These are phyloP conservation scores for Fraxinus floribunda DNA, from an alignment of 305 asterid genomes.

Conservation along the genomic window DNA sequence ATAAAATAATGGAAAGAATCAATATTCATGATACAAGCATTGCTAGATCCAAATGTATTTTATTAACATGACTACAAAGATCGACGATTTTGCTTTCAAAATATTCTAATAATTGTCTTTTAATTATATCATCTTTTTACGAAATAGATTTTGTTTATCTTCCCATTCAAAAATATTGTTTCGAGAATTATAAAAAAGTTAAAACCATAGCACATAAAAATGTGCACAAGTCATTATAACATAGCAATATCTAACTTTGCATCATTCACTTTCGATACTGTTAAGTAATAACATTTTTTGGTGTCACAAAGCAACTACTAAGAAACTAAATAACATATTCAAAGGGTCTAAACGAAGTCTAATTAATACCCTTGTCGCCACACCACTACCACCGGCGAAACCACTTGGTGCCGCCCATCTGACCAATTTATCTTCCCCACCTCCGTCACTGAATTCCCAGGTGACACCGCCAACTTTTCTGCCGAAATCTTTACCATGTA, in stretches of 20 bases:
- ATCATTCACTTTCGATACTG: neutral
- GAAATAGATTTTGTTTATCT: too few relatives aligned
- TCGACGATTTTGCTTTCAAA: too few relatives aligned
- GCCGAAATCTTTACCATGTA: slow-evolving; percentile 47
- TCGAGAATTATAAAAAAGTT: too few relatives aligned
- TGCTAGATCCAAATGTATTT: too few relatives aligned
- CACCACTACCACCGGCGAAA: slow-evolving; percentile 62
- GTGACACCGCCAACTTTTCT: slow-evolving; percentile 36
- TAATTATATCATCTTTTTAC: too few relatives aligned
- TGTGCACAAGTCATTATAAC: neutral
- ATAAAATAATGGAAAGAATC: too few relatives aligned
- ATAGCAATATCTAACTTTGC: neutral
- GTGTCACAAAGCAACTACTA: neutral
- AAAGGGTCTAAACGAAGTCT: neutral
- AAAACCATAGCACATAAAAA: too few relatives aligned
- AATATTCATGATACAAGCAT: too few relatives aligned
- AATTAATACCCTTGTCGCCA: slow-evolving; percentile 44
- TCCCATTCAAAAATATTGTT: too few relatives aligned
- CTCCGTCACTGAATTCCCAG: slow-evolving; percentile 43
- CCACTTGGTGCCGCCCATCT: slow-evolving; percentile 58
- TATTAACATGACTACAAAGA: too few relatives aligned
- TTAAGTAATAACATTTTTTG: neutral
- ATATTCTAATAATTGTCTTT: too few relatives aligned
- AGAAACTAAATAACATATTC: neutral
- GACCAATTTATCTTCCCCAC: slow-evolving; percentile 65